Evolutionary conservation across 1,284 basidiomycete genomes (phyloP).

Genomic region (Leccinum fallax): DNA sequence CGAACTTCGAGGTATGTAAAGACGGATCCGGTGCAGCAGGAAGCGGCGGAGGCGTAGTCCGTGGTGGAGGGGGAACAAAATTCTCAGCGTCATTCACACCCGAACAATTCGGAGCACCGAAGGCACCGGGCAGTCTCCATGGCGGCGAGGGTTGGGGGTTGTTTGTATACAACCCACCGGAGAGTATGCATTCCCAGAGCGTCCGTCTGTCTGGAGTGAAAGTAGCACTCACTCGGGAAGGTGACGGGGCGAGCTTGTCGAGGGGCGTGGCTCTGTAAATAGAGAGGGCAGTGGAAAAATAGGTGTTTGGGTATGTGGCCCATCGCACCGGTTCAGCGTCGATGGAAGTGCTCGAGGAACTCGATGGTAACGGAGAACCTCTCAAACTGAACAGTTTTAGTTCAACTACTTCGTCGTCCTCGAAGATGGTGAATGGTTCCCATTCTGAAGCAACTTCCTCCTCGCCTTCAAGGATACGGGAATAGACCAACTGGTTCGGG

Average conservation of each 20-base stretch:
- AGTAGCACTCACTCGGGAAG: constrained; percentile 33
- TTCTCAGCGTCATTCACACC: not conserved
- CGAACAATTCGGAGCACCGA: constrained; percentile 5
- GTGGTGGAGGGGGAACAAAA: constrained; percentile 29
- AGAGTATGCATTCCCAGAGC: constrained; percentile 44
- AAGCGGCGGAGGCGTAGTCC: constrained; percentile 30
- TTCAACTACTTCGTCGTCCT: constrained; percentile 36
- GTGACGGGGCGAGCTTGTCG: constrained; percentile 32
- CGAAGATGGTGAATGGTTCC: constrained; percentile 41
- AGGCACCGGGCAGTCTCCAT: constrained; percentile 27
- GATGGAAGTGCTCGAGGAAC: not conserved
- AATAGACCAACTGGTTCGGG: constrained; percentile 51
- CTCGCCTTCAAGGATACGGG: constrained; percentile 36
- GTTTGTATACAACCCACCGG: constrained; percentile 10
- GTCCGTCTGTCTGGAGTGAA: constrained; percentile 41
- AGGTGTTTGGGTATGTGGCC: constrained; percentile 61
- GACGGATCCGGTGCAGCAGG: constrained; percentile 17
- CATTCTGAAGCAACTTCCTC: constrained; percentile 10
- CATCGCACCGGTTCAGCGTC: constrained; percentile 43
- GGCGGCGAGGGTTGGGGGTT: constrained; percentile 18
- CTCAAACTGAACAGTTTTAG: constrained; percentile 12
- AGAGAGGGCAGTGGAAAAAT: constrained; percentile 59
- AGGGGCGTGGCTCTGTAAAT: constrained; percentile 48
- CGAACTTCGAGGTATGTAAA: constrained; percentile 1
- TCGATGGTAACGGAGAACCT: not conserved